Evolutionary conservation across 2,329 filamentous ascomycete species (phyloP).

Genomic region (Fusarium equiseti): DNA sequence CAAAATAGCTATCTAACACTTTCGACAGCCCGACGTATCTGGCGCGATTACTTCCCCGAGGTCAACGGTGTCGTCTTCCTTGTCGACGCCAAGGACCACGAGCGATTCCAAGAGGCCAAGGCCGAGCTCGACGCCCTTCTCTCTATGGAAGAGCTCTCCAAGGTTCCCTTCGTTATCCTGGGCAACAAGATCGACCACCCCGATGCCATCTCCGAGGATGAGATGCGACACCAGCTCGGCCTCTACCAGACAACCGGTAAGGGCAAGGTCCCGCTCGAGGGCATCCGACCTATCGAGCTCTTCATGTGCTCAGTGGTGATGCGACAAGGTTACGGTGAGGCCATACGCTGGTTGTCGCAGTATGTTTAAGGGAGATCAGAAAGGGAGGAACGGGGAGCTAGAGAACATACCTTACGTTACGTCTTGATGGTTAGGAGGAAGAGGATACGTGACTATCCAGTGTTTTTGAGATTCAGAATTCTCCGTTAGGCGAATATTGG

Average conservation of each 20-base stretch:
- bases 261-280: constrained; percentile 92
- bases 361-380: constrained; percentile 75
- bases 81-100: constrained; percentile 96
- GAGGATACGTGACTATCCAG: constrained; percentile 42
- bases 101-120: constrained; percentile 94
- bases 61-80: constrained; percentile 98
- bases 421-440: constrained; percentile 26
- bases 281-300: constrained; percentile 93
- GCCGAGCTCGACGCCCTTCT: constrained; percentile 96
- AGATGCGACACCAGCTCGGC: constrained; percentile 90
- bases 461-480: constrained; percentile 53
- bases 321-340: constrained; percentile 94
- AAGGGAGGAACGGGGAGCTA: constrained; percentile 13
- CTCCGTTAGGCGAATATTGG: constrained; percentile 52
- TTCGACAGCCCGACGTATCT: constrained; percentile 84
- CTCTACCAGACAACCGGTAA: constrained; percentile 97
- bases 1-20: constrained; percentile 2
- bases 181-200: constrained; percentile 99
- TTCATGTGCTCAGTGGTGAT: constrained; percentile 99
- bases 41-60: constrained; percentile 98
- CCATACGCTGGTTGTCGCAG: constrained; percentile 91
- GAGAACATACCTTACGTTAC: constrained; percentile 40
- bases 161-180: constrained; percentile 95
- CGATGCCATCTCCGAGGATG: constrained; percentile 93
- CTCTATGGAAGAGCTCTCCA: constrained; percentile 94